Conservation (phyloP, 2,329 filamentous ascomycete species). For the Alternaria sp. region DNA sequence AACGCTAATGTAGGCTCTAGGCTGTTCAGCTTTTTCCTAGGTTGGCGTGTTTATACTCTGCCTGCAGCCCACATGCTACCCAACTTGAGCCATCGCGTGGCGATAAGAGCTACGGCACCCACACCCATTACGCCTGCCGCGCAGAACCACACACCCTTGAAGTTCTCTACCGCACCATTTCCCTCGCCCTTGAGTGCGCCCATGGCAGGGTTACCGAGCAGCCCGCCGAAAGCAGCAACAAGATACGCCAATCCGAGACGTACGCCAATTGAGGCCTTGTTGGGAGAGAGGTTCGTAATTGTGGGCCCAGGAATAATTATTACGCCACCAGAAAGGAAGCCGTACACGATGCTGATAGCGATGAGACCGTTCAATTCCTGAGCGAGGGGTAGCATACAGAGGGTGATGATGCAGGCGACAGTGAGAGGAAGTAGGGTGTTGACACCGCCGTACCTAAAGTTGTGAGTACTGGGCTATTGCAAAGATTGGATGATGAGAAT, state of each 20-base stretch:
- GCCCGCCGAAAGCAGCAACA: slow-evolving; percentile 55
- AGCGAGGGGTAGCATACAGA: slow-evolving; percentile 39
- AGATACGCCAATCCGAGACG: slow-evolving; percentile 61
- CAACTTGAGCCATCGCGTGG: slow-evolving; percentile 23
- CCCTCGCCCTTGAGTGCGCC: slow-evolving; percentile 56
- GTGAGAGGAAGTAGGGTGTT: slow-evolving; percentile 48
- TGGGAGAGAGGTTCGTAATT: slow-evolving; percentile 46
- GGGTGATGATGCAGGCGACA: slow-evolving; percentile 43
- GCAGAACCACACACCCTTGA: slow-evolving; percentile 38
- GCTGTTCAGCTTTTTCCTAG: too few species aligned
- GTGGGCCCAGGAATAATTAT: slow-evolving; percentile 51
- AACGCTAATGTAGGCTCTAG: too few species aligned
- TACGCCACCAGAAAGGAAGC: slow-evolving; percentile 52
- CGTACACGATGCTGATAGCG: slow-evolving; percentile 45
- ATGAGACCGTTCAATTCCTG: slow-evolving; percentile 38
- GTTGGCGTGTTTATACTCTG: too few species aligned
- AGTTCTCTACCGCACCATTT: slow-evolving; percentile 38
- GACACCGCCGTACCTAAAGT: slow-evolving; percentile 25
- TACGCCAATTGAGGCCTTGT: slow-evolving; percentile 50
- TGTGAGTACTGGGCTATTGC: neutral
- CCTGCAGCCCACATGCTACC: slow-evolving; percentile 10
- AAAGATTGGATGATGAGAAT: neutral
- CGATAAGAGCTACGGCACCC: slow-evolving; percentile 19
- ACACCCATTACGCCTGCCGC: slow-evolving; percentile 43
- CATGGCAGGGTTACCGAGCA: slow-evolving; percentile 61